Conservation (phyloP, 2,329 filamentous ascomycete species). For the Clonostachys sp. region DNA sequence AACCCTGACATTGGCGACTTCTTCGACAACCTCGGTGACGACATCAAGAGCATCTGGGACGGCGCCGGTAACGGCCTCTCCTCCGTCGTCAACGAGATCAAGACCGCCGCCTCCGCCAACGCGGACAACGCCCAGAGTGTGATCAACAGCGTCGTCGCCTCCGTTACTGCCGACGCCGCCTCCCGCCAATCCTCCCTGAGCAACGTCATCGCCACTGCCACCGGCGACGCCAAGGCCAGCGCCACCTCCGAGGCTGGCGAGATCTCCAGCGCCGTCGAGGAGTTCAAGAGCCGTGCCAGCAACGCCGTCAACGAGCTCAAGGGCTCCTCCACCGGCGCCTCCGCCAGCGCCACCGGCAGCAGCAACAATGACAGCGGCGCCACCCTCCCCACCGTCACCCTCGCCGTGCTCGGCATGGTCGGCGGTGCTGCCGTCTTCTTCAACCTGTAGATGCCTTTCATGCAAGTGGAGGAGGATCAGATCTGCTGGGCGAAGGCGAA, state of each 20-base stretch:
- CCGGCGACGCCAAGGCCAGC: constrained; percentile 5
- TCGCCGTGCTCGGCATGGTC: constrained; percentile 40
- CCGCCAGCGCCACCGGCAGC: constrained; percentile 1
- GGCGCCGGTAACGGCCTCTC: constrained; percentile 5
- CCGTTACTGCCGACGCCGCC: constrained; percentile 3
- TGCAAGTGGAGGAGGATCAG: no score
- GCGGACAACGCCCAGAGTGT: constrained; percentile 4
- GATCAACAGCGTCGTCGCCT: constrained; percentile 5
- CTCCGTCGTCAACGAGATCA: constrained; percentile 5
- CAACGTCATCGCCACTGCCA: constrained; percentile 15
- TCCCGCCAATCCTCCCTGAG: constrained; percentile 14
- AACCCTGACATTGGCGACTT: neutral
- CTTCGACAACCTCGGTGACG: constrained; percentile 10
- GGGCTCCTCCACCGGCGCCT: constrained; percentile 1
- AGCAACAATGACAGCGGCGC: constrained; percentile 17
- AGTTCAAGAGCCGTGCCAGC: constrained; percentile 7
- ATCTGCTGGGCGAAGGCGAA: no score
- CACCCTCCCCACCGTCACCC: constrained; percentile 30
- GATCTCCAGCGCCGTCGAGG: constrained; percentile 6
- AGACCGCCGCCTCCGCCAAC: constrained; percentile 2
- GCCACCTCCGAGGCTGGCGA: constrained; percentile 2
- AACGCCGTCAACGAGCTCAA: constrained; percentile 9
- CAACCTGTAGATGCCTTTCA: constrained; percentile 28
- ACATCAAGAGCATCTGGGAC: constrained; percentile 7
- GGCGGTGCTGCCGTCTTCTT: constrained; percentile 38